phyloP scores from a whole-genome alignment of 225 moss, liverwort and hornwort species.

The Asterella californica region DNA sequence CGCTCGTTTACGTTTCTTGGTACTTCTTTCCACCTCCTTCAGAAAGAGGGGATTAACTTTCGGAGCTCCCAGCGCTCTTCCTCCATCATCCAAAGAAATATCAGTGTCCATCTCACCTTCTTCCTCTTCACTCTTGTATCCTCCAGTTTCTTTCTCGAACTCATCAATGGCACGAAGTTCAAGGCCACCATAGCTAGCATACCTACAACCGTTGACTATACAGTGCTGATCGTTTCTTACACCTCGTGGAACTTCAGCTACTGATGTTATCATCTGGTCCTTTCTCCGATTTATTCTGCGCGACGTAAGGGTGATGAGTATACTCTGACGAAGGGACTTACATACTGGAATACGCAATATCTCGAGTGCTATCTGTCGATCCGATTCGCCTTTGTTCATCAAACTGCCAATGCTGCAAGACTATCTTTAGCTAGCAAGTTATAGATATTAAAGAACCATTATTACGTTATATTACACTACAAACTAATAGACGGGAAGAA shows the following conservation, averaged over 20 bases:
- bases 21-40: conserved; percentile 32
- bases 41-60: conserved; percentile 6
- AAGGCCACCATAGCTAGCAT: conserved; percentile 31
- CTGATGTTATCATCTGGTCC: conserved; percentile 11
- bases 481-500: background rate
- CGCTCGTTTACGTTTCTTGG: conserved; percentile 55
- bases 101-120: conserved; percentile 47
- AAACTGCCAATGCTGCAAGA: background rate
- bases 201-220: conserved; percentile 26
- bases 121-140: conserved; percentile 65
- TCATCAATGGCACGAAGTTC: conserved; percentile 57
- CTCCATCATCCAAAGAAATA: conserved; percentile 36
- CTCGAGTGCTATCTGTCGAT: background rate
- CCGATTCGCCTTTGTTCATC: background rate
- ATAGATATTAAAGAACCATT: background rate
- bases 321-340: too few relatives aligned
- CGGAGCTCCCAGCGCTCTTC: conserved; percentile 11
- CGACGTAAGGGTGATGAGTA: background rate
- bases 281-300: conserved; percentile 61
- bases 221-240: conserved; percentile 43
- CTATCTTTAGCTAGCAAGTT: too few relatives aligned
- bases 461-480: background rate
- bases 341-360: background rate
- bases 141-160: conserved; percentile 59
- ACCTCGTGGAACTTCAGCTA: conserved; percentile 40